phyloP scores from a whole-genome alignment of 2,329 filamentous ascomycete species.

The Diaporthe humulicola region DNA sequence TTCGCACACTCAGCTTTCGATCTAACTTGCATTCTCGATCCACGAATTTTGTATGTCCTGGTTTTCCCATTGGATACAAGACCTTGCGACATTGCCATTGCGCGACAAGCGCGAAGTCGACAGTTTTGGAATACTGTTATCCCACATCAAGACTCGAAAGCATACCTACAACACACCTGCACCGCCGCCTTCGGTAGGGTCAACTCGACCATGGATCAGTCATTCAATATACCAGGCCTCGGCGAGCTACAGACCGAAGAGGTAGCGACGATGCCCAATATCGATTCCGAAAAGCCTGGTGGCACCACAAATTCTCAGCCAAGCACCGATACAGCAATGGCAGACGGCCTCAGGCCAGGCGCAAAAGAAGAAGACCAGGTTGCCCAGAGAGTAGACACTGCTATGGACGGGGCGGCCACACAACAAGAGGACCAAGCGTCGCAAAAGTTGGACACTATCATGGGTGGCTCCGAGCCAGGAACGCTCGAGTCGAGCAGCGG shows the following conservation, averaged over 20 bases:
- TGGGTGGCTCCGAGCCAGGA: background rate
- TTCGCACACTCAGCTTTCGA: background rate
- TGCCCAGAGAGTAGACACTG: background rate
- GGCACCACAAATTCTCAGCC: slow-evolving; percentile 36
- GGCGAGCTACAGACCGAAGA: slow-evolving; percentile 46
- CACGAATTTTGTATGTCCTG: background rate
- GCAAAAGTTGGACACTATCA: background rate
- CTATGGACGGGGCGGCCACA: background rate
- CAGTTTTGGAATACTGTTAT: background rate
- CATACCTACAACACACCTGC: background rate
- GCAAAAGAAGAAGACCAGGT: background rate
- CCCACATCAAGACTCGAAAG: background rate
- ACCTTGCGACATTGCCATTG: background rate
- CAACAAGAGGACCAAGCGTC: background rate
- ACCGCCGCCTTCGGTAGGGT: background rate
- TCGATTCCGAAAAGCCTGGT: slow-evolving; percentile 41
- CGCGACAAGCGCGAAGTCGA: background rate
- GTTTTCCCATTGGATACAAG: background rate
- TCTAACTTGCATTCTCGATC: background rate
- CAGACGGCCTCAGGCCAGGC: background rate
- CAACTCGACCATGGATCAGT: slow-evolving; percentile 28
- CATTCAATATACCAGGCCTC: slow-evolving; percentile 48
- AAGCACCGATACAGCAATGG: slow-evolving; percentile 22
- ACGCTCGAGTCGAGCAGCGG: background rate
- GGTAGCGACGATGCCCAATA: slow-evolving; percentile 41